Conservation (phyloP, 202 grass and related monocot genomes). For the Eragrostis tef region DNA sequence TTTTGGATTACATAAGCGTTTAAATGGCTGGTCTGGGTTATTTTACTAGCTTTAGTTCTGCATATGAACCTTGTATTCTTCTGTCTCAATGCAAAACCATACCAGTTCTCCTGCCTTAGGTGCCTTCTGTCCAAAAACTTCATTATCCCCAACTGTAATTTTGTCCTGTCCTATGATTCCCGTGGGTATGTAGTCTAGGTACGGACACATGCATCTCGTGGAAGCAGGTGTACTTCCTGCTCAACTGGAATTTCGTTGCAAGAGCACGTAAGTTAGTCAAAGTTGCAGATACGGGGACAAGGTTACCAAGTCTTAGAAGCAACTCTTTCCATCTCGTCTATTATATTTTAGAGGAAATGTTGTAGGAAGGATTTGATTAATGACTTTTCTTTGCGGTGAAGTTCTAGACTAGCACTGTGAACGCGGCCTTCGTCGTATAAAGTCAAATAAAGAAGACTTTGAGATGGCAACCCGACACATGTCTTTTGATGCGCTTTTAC, state of each 20-base stretch:
- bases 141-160: not conserved
- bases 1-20: not conserved
- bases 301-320: slow-evolving; percentile 27
- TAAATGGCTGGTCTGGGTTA: too few relatives aligned
- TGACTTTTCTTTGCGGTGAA: slow-evolving; percentile 6
- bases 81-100: too few relatives aligned
- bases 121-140: not conserved
- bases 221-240: not conserved
- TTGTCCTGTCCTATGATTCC: not conserved
- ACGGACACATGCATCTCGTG: not conserved
- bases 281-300: slow-evolving; percentile 17
- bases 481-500: not conserved
- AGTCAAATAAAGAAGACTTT: not conserved
- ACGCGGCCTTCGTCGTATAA: not conserved
- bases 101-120: too few relatives aligned
- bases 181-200: not conserved
- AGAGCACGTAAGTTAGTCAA: slow-evolving; percentile 28
- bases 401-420: not conserved
- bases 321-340: not conserved
- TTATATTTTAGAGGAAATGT: not conserved
- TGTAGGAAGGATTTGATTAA: not conserved
- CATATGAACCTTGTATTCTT: too few relatives aligned
- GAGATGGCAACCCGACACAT: not conserved
- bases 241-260: not conserved
- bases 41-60: too few relatives aligned